Percentiles rank a stretch among this genome's conserved stretches.
Evolutionary conservation across 371 early-diverging fungal species (phyloP).

Genomic region (Mortierella sp.): DNA sequence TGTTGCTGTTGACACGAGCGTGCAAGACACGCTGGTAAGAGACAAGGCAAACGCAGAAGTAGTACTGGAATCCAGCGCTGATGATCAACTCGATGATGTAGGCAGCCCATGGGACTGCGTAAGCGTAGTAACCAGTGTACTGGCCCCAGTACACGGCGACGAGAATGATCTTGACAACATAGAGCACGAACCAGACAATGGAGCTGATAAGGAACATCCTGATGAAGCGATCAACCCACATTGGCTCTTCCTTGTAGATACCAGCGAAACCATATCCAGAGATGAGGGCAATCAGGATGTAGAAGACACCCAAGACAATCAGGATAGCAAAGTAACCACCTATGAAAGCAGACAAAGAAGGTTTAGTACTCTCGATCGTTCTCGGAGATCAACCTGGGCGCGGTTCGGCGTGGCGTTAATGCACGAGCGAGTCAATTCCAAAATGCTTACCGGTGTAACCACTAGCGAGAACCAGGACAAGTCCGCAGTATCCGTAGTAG

Average conservation of each 20-base stretch:
- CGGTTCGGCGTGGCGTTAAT: too few relatives aligned
- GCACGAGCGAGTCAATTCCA: not conserved
- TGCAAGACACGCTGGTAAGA: slow-evolving; percentile 46
- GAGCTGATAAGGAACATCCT: slow-evolving; percentile 25
- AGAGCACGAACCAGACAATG: slow-evolving; percentile 24
- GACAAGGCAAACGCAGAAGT: slow-evolving; percentile 43
- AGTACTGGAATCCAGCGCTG: slow-evolving; percentile 29
- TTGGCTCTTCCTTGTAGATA: slow-evolving; percentile 27
- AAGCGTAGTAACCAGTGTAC: not conserved
- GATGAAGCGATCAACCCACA: slow-evolving; percentile 31
- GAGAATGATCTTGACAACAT: slow-evolving; percentile 22
- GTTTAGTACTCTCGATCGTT: too few relatives aligned
- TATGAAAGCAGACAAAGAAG: not conserved
- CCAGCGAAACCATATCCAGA: slow-evolving; percentile 32
- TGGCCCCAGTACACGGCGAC: not conserved
- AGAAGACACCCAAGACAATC: slow-evolving; percentile 29
- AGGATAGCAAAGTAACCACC: not conserved
- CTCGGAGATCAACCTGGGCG: too few relatives aligned
- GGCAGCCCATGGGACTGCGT: slow-evolving; percentile 9
- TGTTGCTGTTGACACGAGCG: slow-evolving; percentile 15
- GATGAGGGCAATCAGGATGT: slow-evolving; percentile 20
- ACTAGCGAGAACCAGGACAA: slow-evolving; percentile 1
- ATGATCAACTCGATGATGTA: slow-evolving; percentile 26
- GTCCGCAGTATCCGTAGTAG: slow-evolving; percentile 38
- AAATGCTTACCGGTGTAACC: not conserved